These are phyloP conservation scores for Podospora pseudopauciseta DNA, from an alignment of 495 filamentous ascomycete genomes.

Conservation along the genomic window DNA sequence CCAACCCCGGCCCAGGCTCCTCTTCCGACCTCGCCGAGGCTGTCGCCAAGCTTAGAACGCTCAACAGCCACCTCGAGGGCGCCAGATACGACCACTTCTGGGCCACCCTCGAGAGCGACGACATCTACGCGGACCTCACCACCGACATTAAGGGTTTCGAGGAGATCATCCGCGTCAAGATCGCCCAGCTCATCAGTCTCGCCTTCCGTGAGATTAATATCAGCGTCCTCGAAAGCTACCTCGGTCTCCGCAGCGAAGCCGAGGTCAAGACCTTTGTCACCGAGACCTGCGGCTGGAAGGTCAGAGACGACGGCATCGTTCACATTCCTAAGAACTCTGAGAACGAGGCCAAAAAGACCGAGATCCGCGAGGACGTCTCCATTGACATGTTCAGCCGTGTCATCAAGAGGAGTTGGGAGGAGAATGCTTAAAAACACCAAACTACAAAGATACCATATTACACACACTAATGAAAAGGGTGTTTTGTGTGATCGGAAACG, in stretches of 20 bases:
- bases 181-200: conserved; percentile 85
- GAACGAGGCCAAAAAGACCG: conserved; percentile 95
- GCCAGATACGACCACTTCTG: conserved; percentile 91
- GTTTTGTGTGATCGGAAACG: neutral
- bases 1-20: conserved; percentile 41
- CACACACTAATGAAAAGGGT: neutral
- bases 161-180: conserved; percentile 88
- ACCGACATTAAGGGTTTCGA: conserved; percentile 95
- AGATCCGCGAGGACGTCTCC: conserved; percentile 93
- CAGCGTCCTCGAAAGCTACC: conserved; percentile 76
- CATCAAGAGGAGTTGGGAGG: conserved; percentile 85
- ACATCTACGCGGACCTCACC: conserved; percentile 92
- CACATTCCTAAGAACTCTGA: conserved; percentile 89
- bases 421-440: conserved; percentile 56
- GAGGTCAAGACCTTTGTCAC: conserved; percentile 75
- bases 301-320: conserved; percentile 51
- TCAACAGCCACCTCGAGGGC: conserved; percentile 80
- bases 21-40: conserved; percentile 70
- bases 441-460: neutral
- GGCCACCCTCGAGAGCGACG: conserved; percentile 85
- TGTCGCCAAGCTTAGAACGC: conserved; percentile 77
- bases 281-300: conserved; percentile 83
- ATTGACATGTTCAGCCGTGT: conserved; percentile 84
- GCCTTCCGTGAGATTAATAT: conserved; percentile 78
- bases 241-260: conserved; percentile 70